Conservation (phyloP, 352 stramenopile species). For the Aphanomyces euteiches region DNA sequence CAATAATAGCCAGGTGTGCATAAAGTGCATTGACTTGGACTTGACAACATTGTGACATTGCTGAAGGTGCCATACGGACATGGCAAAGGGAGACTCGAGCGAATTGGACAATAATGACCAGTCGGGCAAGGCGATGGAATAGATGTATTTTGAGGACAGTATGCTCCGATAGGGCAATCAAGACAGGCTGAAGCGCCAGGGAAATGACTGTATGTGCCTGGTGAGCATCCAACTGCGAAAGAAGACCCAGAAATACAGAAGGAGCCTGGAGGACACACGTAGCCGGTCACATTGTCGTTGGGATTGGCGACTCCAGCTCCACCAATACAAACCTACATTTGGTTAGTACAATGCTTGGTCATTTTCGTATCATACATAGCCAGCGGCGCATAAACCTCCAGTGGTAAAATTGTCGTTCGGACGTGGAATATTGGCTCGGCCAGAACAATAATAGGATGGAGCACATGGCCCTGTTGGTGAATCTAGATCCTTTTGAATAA, state of each 20-base stretch:
- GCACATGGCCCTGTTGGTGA: conserved; percentile 54
- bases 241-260: conserved; percentile 10
- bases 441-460: conserved; percentile 66
- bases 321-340: conserved; percentile 4
- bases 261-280: conserved; percentile 3
- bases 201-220: conserved; percentile 18
- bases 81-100: not conserved
- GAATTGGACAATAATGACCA: conserved; percentile 37
- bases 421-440: not conserved
- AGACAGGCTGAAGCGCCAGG: not conserved
- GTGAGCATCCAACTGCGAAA: conserved; percentile 10
- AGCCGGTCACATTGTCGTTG: conserved; percentile 15
- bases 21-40: conserved; percentile 59
- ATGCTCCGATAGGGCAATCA: conserved; percentile 15
- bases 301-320: not conserved
- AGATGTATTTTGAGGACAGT: conserved; percentile 16
- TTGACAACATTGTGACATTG: conserved; percentile 57
- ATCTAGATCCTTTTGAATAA: not conserved
- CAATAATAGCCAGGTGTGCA: conserved; percentile 81
- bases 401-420: conserved; percentile 17
- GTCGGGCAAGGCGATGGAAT: conserved; percentile 30
- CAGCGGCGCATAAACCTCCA: not conserved
- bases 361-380: conserved; percentile 1
- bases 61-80: conserved; percentile 41
- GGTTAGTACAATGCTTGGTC: not conserved